phyloP scores from a whole-genome alignment of 305 asterid species.

The Fraxinus baroniana region DNA sequence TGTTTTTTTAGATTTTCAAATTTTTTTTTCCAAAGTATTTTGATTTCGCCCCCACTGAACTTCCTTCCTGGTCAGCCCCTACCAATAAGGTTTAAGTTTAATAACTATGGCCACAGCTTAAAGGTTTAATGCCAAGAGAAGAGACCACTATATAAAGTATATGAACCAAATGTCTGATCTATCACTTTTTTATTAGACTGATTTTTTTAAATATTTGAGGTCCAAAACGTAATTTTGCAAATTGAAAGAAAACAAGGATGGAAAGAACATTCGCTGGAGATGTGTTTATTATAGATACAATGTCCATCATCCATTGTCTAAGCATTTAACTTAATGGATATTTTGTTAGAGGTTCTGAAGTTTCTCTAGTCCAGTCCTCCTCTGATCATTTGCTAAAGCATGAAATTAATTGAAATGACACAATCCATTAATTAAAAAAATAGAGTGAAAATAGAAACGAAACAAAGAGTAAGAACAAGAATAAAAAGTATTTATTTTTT shows the following conservation, averaged over 20 bases:
- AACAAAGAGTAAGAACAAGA: background rate
- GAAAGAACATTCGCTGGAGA: background rate
- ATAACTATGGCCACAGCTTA: too few species aligned
- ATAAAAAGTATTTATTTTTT: background rate
- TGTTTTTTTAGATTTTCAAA: too few species aligned
- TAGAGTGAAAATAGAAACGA: background rate
- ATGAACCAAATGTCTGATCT: too few species aligned
- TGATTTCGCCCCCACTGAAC: too few species aligned
- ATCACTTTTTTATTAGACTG: background rate
- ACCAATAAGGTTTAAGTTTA: too few species aligned
- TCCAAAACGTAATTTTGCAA: background rate
- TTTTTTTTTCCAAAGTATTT: too few species aligned
- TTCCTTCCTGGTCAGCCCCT: too few species aligned
- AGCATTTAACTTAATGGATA: conserved; percentile 24
- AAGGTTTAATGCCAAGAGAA: background rate
- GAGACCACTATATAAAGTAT: background rate
- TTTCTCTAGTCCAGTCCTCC: conserved; percentile 41
- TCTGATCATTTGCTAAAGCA: conserved; percentile 15
- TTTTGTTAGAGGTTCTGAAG: conserved; percentile 28
- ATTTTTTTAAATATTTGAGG: background rate
- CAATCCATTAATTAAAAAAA: background rate
- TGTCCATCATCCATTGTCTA: conserved; percentile 21
- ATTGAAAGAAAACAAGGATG: background rate
- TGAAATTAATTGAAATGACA: conserved; percentile 16
- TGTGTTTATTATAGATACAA: background rate